Base-by-base conservation (phyloP, 2,329 filamentous ascomycete species). In the Thelonectria blattea region DNA sequence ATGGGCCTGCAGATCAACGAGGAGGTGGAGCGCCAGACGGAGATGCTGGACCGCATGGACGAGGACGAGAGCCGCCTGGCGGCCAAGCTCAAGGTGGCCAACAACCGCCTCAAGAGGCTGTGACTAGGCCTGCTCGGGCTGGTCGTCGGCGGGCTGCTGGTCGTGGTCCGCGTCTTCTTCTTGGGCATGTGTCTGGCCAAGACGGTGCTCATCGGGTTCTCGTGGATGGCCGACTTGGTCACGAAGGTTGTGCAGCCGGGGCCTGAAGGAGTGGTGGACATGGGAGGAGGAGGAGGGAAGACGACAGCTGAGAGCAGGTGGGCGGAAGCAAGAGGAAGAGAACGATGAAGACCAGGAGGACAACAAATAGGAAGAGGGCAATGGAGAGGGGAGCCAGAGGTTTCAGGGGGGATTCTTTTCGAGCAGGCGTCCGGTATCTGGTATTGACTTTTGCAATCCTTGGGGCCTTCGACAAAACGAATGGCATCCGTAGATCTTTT, bases 1-100 rank as follows among this genome's bases (percentile, higher is more conserved):
- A 91, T 94, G 85, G 91, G 91, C 0, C 79, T 91, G 48, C 83
- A 87, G 58, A 93, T 95, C 70, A 85, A 91, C 64, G 84, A 88
- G 51, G 91, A 94, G 78, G 82, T 93, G 57, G 84, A 87, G 54
- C 76, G 85, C 65, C 91, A 94, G 78, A 90, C 87, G 56, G 83
- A 86, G 73, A 85, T 92, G 84, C 79, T 95, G 30, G 83, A 86
- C 12, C 75, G 86, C 65, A 72, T 93, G 62, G 88, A 89, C 64
- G 80, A 87, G 56, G 89, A 93, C 75, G 83, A 84, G 3, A 86
- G 88, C 62, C 80, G 88, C 6, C 80, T 92, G 15, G 81, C 83
- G 45, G 83, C 83, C 62, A 94, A 94, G 82, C 76, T 93, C 58
- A 81, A 83, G 62, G 85, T 93, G 61, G 91, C 88, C n/a, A 92